These are phyloP conservation scores for Cladosporium sp. DNA, from an alignment of 2,329 filamentous ascomycete species.

Conservation along the genomic window DNA sequence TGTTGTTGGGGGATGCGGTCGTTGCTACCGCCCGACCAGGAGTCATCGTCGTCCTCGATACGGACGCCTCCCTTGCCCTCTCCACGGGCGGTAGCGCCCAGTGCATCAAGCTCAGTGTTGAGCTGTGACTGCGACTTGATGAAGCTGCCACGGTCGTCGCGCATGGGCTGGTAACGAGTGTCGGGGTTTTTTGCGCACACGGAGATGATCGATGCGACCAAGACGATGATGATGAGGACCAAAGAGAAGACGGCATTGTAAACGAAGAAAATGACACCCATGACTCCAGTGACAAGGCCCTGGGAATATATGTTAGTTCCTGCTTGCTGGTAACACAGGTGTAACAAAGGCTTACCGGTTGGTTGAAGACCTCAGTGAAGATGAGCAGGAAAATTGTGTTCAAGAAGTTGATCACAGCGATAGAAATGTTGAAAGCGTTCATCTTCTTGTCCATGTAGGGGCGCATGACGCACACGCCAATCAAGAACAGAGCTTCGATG, in stretches of 20 bases:
- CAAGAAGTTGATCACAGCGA: conserved; percentile 84
- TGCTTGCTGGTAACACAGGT: background rate
- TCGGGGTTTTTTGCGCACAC: conserved; percentile 93
- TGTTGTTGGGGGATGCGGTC: conserved; percentile 24
- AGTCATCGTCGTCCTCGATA: conserved; percentile 71
- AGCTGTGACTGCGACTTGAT: conserved; percentile 93
- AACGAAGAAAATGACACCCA: conserved; percentile 87
- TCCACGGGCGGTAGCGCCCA: conserved; percentile 84
- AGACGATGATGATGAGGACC: conserved; percentile 78
- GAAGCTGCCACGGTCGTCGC: conserved; percentile 91
- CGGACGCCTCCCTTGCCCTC: conserved; percentile 60
- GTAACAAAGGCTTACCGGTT: conserved; percentile 57
- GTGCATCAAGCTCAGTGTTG: conserved; percentile 84
- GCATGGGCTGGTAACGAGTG: conserved; percentile 93
- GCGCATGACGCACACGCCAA: conserved; percentile 74
- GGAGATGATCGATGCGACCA: conserved; percentile 74
- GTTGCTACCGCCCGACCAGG: conserved; percentile 60
- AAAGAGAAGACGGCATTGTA: conserved; percentile 81
- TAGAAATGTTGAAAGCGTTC: conserved; percentile 93
- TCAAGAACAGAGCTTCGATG: conserved; percentile 76
- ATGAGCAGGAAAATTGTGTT: conserved; percentile 87
- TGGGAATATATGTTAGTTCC: conserved; percentile 30
- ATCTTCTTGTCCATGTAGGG: conserved; percentile 99
- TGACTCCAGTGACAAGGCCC: conserved; percentile 78
- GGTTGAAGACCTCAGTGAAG: conserved; percentile 83